phyloP scores from a whole-genome alignment of 78 protist species.

The Speleostelium caveatum region DNA sequence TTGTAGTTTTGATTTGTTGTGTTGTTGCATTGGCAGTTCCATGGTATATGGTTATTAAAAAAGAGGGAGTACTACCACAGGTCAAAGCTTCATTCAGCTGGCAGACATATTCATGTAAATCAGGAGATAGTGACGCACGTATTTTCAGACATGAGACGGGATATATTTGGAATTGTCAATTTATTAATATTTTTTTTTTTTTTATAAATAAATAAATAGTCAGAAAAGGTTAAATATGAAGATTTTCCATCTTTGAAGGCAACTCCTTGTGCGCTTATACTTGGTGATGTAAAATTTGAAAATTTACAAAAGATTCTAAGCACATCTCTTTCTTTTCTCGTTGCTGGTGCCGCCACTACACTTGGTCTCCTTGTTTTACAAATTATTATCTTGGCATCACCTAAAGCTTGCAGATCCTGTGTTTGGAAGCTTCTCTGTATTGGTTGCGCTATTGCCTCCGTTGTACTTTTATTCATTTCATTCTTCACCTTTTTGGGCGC shows the following conservation, averaged over 20 bases:
- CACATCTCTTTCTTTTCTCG: conserved; percentile 42
- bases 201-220: background rate
- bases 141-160: too few relatives aligned
- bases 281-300: background rate
- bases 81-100: conserved; percentile 8
- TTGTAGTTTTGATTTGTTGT: conserved; percentile 37
- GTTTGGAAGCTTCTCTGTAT: conserved; percentile 53
- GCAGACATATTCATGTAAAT: conserved; percentile 21
- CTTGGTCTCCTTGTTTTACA: conserved; percentile 42
- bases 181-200: background rate
- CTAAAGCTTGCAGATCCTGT: conserved; percentile 45
- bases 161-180: too few relatives aligned
- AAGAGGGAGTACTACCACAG: background rate
- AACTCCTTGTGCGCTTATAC: background rate
- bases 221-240: background rate
- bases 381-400: conserved; percentile 37
- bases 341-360: conserved; percentile 41
- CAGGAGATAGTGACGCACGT: background rate
- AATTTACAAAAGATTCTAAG: conserved; percentile 12
- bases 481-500: conserved; percentile 17
- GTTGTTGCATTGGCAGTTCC: conserved; percentile 32
- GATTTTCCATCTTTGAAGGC: too few relatives aligned
- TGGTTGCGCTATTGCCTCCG: conserved; percentile 31
- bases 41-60: conserved; percentile 20
- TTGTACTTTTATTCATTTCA: conserved; percentile 5